These are phyloP conservation scores for Apiospora kogelbergensis DNA, from an alignment of 2,329 filamentous ascomycete species.

Conservation along the genomic window DNA sequence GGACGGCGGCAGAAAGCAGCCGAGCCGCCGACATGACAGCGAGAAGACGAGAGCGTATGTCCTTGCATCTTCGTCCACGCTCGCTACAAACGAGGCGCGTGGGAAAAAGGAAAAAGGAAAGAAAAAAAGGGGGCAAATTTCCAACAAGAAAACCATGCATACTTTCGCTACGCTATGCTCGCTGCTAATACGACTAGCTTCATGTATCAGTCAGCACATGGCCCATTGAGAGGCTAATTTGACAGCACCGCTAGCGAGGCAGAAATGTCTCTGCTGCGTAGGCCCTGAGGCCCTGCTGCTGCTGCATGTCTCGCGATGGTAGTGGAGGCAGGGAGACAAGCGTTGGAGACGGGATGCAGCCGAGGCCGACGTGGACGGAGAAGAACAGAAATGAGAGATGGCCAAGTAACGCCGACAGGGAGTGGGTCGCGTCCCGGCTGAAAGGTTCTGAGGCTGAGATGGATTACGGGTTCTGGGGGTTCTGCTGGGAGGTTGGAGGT, in stretches of 20 bases:
- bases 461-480: too few relatives aligned
- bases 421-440: background rate
- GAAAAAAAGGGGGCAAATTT: background rate
- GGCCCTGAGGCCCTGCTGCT: too few relatives aligned
- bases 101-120: background rate
- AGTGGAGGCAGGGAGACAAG: background rate
- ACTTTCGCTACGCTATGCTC: too few relatives aligned
- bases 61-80: background rate
- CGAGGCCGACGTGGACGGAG: background rate
- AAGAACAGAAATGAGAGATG: background rate
- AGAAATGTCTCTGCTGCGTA: conserved; percentile 1
- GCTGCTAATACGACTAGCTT: background rate
- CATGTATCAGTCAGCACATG: background rate
- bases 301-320: background rate
- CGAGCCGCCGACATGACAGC: background rate
- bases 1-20: background rate
- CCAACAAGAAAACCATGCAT: background rate
- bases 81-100: background rate
- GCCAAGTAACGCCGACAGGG: background rate
- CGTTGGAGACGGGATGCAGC: background rate
- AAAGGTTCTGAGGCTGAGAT: background rate
- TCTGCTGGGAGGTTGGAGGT: background rate
- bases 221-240: background rate
- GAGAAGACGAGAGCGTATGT: background rate
- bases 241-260: conserved; percentile 4